phyloP scores from a whole-genome alignment of 768 basidiomycete species.

The Leucosporidium creatinivorum region DNA sequence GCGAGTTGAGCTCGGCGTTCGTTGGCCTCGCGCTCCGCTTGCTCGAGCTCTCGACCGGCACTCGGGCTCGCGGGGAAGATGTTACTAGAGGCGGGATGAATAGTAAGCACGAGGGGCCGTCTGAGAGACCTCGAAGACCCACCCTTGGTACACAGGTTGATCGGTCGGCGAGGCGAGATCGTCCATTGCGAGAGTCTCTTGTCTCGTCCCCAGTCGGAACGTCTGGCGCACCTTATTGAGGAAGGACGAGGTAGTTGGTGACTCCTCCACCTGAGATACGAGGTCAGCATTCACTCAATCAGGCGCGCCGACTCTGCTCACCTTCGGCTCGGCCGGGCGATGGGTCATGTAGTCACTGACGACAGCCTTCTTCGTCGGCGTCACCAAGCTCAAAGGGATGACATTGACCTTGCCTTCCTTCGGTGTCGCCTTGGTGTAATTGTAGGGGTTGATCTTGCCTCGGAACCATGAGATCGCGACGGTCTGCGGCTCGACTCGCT shows the following conservation, averaged over 20 bases:
- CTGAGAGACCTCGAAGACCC: background rate
- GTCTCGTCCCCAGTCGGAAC: background rate
- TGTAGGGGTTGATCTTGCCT: conserved; percentile 70
- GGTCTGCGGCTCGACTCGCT: conserved; percentile 43
- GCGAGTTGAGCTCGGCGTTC: conserved; percentile 70
- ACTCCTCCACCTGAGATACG: background rate
- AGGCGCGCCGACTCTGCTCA: background rate
- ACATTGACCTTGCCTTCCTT: conserved; percentile 62
- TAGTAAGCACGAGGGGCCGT: conserved; percentile 15
- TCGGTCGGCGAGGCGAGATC: background rate
- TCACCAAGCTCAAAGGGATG: conserved; percentile 62
- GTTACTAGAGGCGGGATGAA: background rate
- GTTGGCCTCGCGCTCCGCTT: conserved; percentile 36
- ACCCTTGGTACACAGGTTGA: background rate
- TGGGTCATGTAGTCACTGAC: conserved; percentile 45
- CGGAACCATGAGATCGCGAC: conserved; percentile 59
- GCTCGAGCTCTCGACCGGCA: background rate
- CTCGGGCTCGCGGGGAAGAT: background rate
- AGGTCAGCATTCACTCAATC: background rate
- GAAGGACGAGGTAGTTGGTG: background rate
- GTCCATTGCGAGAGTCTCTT: background rate
- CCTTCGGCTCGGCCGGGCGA: background rate
- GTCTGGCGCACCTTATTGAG: background rate
- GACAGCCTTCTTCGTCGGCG: conserved; percentile 65
- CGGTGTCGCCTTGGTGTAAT: conserved; percentile 55